phyloP scores from a whole-genome alignment of 257 asterid species.

The Dorcoceras hygrometricum region DNA sequence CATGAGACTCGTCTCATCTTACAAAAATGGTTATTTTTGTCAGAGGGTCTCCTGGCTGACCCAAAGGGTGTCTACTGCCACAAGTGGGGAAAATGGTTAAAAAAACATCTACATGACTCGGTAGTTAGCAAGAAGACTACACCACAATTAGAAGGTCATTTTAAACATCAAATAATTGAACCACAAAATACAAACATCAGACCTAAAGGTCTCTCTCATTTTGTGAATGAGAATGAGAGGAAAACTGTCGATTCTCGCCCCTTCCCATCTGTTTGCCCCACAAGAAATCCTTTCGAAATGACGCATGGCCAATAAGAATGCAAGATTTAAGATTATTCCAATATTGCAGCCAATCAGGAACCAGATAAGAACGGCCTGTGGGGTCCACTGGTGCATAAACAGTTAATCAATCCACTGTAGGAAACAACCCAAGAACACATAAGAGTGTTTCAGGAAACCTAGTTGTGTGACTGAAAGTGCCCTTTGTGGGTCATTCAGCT shows the following conservation, averaged over 20 bases:
- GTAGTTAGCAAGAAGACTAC: neutral
- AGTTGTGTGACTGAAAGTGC: conserved; percentile 15
- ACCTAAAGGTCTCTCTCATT: conserved; percentile 20
- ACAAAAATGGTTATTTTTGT: too few relatives aligned
- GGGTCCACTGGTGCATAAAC: conserved; percentile 22
- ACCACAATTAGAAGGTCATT: conserved; percentile 20
- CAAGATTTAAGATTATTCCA: conserved; percentile 37
- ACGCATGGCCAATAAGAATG: conserved; percentile 42
- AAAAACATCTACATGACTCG: neutral
- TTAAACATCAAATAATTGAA: conserved; percentile 27
- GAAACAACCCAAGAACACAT: conserved; percentile 28
- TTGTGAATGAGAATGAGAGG: conserved; percentile 2
- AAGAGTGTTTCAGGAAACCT: neutral
- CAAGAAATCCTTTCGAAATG: conserved; percentile 39
- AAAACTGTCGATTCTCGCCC: conserved; percentile 18
- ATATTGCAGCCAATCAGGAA: conserved; percentile 43
- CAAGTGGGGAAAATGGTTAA: neutral
- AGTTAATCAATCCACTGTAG: conserved; percentile 18
- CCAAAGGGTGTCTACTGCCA: neutral
- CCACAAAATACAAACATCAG: conserved; percentile 35
- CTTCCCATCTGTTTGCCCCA: conserved; percentile 30
- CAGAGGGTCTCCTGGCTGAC: neutral
- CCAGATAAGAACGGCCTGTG: conserved; percentile 29
- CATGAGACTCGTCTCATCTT: too few relatives aligned
- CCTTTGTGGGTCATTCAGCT: conserved; percentile 11